A percentile compares a stretch with the other conserved stretches of the same genome.
These are phyloP conservation scores for Eucalyptus marginata DNA, from an alignment of 345 rosid species.

Conservation along the genomic window DNA sequence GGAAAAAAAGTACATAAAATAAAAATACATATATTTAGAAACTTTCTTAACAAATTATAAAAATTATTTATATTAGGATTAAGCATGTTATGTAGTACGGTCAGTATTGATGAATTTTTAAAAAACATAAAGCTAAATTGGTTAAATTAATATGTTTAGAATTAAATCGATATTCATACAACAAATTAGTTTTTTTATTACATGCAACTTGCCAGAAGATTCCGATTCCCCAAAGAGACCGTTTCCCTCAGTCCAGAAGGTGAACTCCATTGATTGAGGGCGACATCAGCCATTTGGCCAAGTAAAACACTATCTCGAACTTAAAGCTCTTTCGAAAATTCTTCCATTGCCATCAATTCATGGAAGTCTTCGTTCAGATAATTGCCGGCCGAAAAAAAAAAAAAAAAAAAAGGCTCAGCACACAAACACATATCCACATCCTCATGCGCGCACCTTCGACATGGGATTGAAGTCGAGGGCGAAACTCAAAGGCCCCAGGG, in stretches of 20 bases:
- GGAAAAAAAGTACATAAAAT: not conserved
- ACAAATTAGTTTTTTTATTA: too few species aligned
- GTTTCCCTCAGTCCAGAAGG: not conserved
- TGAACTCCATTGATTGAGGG: not conserved
- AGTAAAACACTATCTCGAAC: not conserved
- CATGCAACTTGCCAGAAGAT: not conserved
- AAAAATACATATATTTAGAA: not conserved
- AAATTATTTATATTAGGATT: not conserved
- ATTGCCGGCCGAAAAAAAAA: not conserved
- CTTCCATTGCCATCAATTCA: not conserved
- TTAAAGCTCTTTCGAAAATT: not conserved
- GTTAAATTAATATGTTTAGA: not conserved
- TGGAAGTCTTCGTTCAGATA: not conserved
- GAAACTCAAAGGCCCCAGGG: not conserved
- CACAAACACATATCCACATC: not conserved
- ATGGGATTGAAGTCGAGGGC: not conserved
- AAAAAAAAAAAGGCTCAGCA: not conserved
- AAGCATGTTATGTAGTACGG: too few species aligned
- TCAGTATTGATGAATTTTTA: too few species aligned
- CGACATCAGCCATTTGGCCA: not conserved
- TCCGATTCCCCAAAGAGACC: not conserved
- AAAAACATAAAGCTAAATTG: not conserved
- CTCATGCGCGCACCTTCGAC: not conserved
- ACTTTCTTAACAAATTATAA: not conserved
- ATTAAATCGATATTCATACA: rapidly evolving